Conservation (phyloP, 768 basidiomycete genomes). For the Amanita pseudoporphyria region DNA sequence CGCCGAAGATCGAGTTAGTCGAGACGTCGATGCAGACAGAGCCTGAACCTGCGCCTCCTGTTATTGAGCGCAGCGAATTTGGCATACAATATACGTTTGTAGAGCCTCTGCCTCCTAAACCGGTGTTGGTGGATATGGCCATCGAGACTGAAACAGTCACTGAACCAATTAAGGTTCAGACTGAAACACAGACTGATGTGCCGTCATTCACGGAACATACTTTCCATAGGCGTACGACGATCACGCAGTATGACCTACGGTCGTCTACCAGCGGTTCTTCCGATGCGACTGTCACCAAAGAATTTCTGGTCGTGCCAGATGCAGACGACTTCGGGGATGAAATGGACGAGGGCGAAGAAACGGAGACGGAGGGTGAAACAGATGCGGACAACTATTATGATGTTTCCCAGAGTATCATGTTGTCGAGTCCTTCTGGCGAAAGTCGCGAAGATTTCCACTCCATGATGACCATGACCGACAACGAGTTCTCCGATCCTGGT, state of each 20-base stretch:
- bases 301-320: slow-evolving; percentile 22
- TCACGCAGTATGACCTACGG: slow-evolving; percentile 29
- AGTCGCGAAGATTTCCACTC: slow-evolving; percentile 74
- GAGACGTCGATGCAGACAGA: slow-evolving; percentile 44
- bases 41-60: slow-evolving; percentile 20
- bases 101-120: slow-evolving; percentile 21
- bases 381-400: slow-evolving; percentile 70
- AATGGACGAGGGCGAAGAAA: slow-evolving; percentile 21
- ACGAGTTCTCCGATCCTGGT: slow-evolving; percentile 48
- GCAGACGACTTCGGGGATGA: slow-evolving; percentile 16
- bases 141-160: slow-evolving; percentile 29
- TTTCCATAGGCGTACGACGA: slow-evolving; percentile 29
- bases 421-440: slow-evolving; percentile 50
- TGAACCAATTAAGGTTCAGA: slow-evolving; percentile 15
- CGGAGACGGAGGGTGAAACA: slow-evolving; percentile 60
- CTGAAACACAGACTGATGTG: slow-evolving; percentile 27
- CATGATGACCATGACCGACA: slow-evolving; percentile 60
- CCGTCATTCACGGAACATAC: slow-evolving; percentile 15
- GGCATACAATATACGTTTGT: slow-evolving; percentile 36
- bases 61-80: slow-evolving; percentile 30
- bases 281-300: slow-evolving; percentile 31
- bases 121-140: slow-evolving; percentile 21
- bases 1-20: slow-evolving; percentile 15
- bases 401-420: slow-evolving; percentile 60
- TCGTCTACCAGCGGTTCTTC: slow-evolving; percentile 22